Conservation (phyloP, 2,329 filamentous ascomycete genomes). For the Apiospora marii region DNA sequence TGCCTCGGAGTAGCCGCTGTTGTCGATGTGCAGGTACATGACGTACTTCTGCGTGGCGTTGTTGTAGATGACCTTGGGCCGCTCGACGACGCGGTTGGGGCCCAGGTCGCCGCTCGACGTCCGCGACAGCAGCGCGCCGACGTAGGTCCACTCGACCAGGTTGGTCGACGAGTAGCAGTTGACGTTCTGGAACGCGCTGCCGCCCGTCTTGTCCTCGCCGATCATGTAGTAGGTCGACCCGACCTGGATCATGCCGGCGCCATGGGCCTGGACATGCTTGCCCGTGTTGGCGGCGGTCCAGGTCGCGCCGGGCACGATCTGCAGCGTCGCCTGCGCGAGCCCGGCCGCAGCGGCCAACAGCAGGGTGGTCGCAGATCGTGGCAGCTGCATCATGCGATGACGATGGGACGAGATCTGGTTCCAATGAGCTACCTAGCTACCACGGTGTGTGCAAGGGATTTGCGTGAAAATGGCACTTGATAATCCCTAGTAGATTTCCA, state of each 20-base stretch:
- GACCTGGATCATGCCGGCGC: constrained; percentile 66
- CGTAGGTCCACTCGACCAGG: constrained; percentile 70
- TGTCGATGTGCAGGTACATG: constrained; percentile 75
- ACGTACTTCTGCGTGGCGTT: constrained; percentile 69
- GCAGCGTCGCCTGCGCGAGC: constrained; percentile 37
- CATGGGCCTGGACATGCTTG: constrained; percentile 29
- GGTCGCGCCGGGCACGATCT: constrained; percentile 41
- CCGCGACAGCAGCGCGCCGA: constrained; percentile 64
- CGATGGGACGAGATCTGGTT: not conserved
- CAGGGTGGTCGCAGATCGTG: not conserved
- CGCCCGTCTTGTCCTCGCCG: constrained; percentile 74
- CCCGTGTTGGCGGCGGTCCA: constrained; percentile 39
- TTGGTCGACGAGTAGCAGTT: constrained; percentile 73
- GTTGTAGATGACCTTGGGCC: constrained; percentile 75
- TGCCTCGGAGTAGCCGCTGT: constrained; percentile 66
- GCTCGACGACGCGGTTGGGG: constrained; percentile 68
- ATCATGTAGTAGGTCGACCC: constrained; percentile 70
- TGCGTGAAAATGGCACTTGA: not conserved
- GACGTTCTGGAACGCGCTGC: constrained; percentile 67
- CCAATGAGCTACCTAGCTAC: not conserved
- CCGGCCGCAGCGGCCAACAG: constrained; percentile 36
- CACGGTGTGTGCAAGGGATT: not conserved
- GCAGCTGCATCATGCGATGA: not conserved
- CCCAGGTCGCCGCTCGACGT: constrained; percentile 63
- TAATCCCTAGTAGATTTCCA: not conserved